phyloP scores from a whole-genome alignment of 768 basidiomycete species.

The Leccinum disarticulatum region DNA sequence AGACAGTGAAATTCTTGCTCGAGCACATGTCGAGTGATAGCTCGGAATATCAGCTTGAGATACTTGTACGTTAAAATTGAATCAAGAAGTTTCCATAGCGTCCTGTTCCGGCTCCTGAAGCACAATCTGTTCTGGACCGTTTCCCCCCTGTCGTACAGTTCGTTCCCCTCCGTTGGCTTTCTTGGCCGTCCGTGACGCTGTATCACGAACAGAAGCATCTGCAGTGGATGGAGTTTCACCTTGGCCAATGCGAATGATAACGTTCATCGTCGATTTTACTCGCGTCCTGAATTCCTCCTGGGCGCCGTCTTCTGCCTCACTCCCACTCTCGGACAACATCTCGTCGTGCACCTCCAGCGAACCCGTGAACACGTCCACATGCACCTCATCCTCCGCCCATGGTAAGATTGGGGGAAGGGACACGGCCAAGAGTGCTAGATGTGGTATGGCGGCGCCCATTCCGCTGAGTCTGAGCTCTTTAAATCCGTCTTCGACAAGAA shows the following conservation, averaged over 20 bases:
- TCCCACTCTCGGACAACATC: conserved; percentile 42
- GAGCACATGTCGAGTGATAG: neutral
- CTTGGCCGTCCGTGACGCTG: conserved; percentile 3
- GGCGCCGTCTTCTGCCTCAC: conserved; percentile 60
- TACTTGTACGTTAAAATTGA: neutral
- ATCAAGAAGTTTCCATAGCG: conserved; percentile 34
- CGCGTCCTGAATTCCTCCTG: conserved; percentile 59
- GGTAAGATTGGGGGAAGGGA: conserved; percentile 76
- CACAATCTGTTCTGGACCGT: conserved; percentile 29
- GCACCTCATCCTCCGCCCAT: conserved; percentile 60
- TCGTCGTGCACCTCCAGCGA: conserved; percentile 79
- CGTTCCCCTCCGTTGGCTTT: conserved; percentile 13
- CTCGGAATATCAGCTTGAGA: neutral
- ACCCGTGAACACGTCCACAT: conserved; percentile 61
- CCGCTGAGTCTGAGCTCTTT: conserved; percentile 74
- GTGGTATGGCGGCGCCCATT: conserved; percentile 89
- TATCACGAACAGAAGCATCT: conserved; percentile 3
- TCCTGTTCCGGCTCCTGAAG: conserved; percentile 47
- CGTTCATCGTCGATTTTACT: conserved; percentile 65
- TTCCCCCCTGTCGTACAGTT: conserved; percentile 1
- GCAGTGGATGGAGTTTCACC: conserved; percentile 42
- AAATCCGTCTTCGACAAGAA: conserved; percentile 76
- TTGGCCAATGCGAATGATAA: conserved; percentile 62
- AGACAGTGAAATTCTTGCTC: neutral
- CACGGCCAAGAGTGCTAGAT: conserved; percentile 64